Base-by-base conservation (phyloP, 306 rosid species). In the Oemleria cerasiformis region DNA sequence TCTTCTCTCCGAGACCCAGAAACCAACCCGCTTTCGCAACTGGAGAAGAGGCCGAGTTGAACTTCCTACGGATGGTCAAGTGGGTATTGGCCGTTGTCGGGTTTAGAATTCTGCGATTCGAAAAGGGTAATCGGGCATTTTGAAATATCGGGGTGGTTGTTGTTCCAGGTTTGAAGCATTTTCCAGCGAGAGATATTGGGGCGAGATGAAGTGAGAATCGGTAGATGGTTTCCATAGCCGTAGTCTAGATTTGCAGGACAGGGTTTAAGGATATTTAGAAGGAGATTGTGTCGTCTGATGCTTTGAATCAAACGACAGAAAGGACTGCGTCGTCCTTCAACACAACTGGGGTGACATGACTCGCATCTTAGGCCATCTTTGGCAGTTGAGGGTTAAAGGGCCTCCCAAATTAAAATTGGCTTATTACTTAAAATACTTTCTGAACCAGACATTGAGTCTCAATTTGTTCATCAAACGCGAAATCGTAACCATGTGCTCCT, bases 1-100 rank as follows among this genome's bases (percentile, higher is more conserved):
- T 88, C 45, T 60, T 71, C 23, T 82, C 78, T 71, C 87, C 84
- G 6, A 88, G 89, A 76, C 96, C 98, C 71, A 78, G 73, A 77
- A 91, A 65, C 97, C 97, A 93, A 16, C 97, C 97, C 34, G 96
- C 97, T 82, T 77, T 86, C n/a, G 83, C 59, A 30, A 44, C 36
- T 9, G 77, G 55, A 25, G 88, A 78, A 55, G 90, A 70, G 23
- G 78, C 44, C 9, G 82, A 74, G 61, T 81, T 65, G 82, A 49
- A 80, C 1, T 57, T 43, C 65, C 76, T 78, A 23, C 34, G 44
- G 76, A 57, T 10, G 36, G 60, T 59, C 49, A 56, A 39, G 20
- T 6, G 43, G 51, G 73, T 30, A 36, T 25, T 63, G 9, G 42
- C 69, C 53, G 77, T 70, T 16, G 9, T 47, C 44, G 65, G 55